Percentiles rank a stretch among this genome's conserved stretches.
Evolutionary conservation across 148 eudicot genomes (phyloP).

Genomic region (Nepenthes gracilis): DNA sequence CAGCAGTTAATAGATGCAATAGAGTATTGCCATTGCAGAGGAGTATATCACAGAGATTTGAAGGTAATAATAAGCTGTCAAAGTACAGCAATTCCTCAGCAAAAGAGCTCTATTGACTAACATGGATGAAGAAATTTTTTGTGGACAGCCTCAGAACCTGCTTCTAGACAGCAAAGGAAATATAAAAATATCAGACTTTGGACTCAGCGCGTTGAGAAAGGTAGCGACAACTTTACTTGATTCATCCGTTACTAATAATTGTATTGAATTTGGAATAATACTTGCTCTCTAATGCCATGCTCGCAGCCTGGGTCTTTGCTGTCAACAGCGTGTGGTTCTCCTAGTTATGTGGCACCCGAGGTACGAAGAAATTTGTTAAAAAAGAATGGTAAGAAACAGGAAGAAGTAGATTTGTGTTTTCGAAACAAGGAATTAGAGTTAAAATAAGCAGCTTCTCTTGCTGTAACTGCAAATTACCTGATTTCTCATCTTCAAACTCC

Average conservation of each 20-base stretch:
- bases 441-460: not conserved
- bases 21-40: slow-evolving; percentile 32
- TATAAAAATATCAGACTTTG: slow-evolving; percentile 55
- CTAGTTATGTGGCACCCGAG: slow-evolving; percentile 42
- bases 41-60: slow-evolving; percentile 35
- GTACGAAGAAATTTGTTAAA: slow-evolving; percentile 8
- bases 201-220: slow-evolving; percentile 42
- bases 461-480: not conserved
- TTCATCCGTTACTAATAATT: not conserved
- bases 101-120: no score
- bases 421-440: not conserved
- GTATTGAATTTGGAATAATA: not conserved
- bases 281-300: not conserved
- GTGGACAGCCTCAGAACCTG: slow-evolving; percentile 45
- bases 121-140: not conserved
- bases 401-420: no score
- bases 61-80: slow-evolving; percentile 13
- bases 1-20: slow-evolving; percentile 50
- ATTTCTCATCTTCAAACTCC: slow-evolving; percentile 6
- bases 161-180: slow-evolving; percentile 46
- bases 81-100: not conserved
- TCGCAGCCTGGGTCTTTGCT: slow-evolving; percentile 31
- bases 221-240: slow-evolving; percentile 8
- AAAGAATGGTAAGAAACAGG: no score
- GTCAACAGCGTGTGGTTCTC: slow-evolving; percentile 38